Base-by-base conservation (phyloP, 768 basidiomycete species). In the Tulasnella sp. region DNA sequence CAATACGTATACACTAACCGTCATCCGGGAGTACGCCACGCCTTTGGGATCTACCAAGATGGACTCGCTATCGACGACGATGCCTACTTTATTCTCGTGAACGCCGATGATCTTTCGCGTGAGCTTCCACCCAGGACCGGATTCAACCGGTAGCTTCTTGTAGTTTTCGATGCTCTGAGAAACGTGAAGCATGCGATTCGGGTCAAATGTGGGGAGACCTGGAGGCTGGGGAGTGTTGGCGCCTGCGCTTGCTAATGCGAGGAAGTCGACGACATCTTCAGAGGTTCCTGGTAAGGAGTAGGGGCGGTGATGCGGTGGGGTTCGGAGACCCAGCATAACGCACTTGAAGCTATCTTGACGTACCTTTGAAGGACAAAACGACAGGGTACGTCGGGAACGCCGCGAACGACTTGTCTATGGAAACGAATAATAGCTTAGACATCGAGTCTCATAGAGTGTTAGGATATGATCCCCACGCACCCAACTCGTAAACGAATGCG, bases 351-450 rank as follows among this genome's bases (percentile, higher is more conserved):
- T 38, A 3, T 56, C 67, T 22, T n/a, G n/a, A n/a, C n/a, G n/a
- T 22, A 77, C 79, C 83, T 71, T 89, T 91, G 67, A 90, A 75
- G 27, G 70, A 72, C 4, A 92, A 76, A 0, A 87, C 85, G 15
- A 89, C 87, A 1, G 90, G 89, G 69, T 84, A 93, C 0, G 90
- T 92, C 8, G 91, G 90, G 65, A 92, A 75, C 2, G 88, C 80
- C 12, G 83, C 74, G 70, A 86, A 93, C 27, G 77, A 73, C 61
- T 78, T 76, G 71, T 84, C 84, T 85, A 60, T 12, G 41, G n/a
- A 5, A 15, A 52, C 29, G n/a, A 34, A 24, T 12, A 19, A 12
- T 27, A 19, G 4, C 8, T 52, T 34, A 27, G 24, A 48, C 8
- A 4, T n/a, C 17, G 21, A 25, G 22, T 43, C 25, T 11, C 27